Evolutionary conservation across 1,139 yeast genomes (phyloP), one percentile per base, ranked within the genome.

Genomic region (Scheffersomyces quercinus): DNA sequence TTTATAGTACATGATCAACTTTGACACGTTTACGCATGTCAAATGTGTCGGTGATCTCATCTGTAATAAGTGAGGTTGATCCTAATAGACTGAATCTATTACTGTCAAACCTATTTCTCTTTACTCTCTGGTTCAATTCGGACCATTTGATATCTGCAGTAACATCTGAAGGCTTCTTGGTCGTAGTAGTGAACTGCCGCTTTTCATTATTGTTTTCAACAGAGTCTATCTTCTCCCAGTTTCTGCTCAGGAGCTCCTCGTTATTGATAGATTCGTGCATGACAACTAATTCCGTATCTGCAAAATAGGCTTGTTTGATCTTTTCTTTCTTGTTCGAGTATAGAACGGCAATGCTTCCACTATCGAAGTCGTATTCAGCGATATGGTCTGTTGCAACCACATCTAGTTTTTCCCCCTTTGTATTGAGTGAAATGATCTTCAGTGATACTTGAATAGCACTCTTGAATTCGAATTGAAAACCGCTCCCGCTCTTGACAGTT

Each of bases 31-130:
- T 60, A 28, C 52, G 54, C 29, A 52, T 40, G 33, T 52, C 50
- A 49, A 67, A 67, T 2, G 72, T 67, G 47, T 67, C 72, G 3
- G 71, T 66, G 10, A 64, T 47, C 12, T 65, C 70, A 28, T 60
- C 65, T 16, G 50, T 46, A 31, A 55, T 6, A 7, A 31, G 20
- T 14, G 35, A 31, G 5, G 35, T 31, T 14, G 24, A 31, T 40
- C 48, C 48, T 42, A 13, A 24, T 35, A 7, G 38, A 12, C 42
- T 39, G 26, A 38, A 31, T 20, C 40, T 43, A 28, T 41, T 44
- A n/a, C 40, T 37, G 16, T 30, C 36, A 29, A 12, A 15, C 5
- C 36, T 36, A 28, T 49, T 47, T 29, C 52, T 40, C 24, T 30
- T 40, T 16, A 47, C 26, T 11, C 47, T 39, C 32, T 41, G 38